phyloP scores from a whole-genome alignment of 2,329 filamentous ascomycete genomes.

The Pyricularia sp. region DNA sequence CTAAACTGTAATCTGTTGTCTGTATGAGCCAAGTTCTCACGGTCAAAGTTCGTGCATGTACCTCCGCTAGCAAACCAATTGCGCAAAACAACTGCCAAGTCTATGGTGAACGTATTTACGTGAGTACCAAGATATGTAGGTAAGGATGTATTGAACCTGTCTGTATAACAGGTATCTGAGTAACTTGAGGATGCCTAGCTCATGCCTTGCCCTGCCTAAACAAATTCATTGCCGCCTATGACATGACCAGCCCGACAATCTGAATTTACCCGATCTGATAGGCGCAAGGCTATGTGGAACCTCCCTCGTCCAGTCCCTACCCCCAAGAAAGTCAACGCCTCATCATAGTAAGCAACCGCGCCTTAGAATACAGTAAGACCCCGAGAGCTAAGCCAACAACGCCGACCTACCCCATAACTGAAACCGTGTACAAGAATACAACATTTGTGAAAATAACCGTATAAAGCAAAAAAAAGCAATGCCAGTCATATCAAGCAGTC shows the following conservation, averaged over 20 bases:
- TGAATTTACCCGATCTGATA: background rate
- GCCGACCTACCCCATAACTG: background rate
- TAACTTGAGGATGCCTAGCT: background rate
- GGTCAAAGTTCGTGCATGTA: background rate
- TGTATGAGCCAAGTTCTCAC: background rate
- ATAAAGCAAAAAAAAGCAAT: background rate
- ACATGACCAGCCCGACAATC: background rate
- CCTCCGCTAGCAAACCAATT: background rate
- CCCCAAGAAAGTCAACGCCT: background rate
- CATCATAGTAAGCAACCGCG: background rate
- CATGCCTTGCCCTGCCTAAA: background rate
- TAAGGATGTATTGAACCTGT: background rate
- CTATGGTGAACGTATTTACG: background rate
- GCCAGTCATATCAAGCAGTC: background rate
- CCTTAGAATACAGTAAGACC: background rate
- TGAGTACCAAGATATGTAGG: no score
- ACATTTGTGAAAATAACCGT: background rate
- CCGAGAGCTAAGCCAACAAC: background rate
- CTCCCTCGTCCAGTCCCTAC: background rate
- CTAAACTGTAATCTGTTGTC: no score
- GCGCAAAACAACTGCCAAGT: background rate
- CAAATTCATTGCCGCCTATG: background rate
- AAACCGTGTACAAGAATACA: background rate
- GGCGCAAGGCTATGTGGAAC: background rate
- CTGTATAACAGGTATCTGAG: background rate